Percentiles rank a stretch among this genome's conserved stretches.
Evolutionary conservation across 2,329 filamentous ascomycete species (phyloP).

Genomic region (Fusarium graminum): DNA sequence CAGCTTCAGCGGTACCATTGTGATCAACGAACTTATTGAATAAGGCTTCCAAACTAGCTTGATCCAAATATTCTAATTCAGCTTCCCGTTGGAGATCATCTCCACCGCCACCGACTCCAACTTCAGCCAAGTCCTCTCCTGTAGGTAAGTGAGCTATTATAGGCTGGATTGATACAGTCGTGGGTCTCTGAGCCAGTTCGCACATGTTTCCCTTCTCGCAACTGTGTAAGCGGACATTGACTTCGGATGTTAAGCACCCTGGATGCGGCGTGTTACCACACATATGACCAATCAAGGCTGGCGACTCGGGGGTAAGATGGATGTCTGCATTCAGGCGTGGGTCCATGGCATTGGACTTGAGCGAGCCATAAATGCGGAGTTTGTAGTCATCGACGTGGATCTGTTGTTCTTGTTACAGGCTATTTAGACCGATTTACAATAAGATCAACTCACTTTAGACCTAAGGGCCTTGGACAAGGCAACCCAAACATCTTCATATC

Average conservation of each 20-base stretch:
- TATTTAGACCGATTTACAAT: accelerated
- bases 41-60: slow-evolving; percentile 66
- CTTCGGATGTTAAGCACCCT: slow-evolving; percentile 78
- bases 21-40: slow-evolving; percentile 53
- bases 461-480: slow-evolving; percentile 78
- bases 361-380: slow-evolving; percentile 75
- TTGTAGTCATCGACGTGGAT: slow-evolving; percentile 90
- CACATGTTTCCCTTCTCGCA: slow-evolving; percentile 82
- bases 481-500: slow-evolving; percentile 92
- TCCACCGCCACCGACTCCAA: slow-evolving; percentile 82
- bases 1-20: accelerated
- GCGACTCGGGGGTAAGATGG: slow-evolving; percentile 69
- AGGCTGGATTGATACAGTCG: slow-evolving; percentile 81
- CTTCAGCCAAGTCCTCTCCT: slow-evolving; percentile 76
- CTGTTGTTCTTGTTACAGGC: slow-evolving; percentile 52
- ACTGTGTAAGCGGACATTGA: slow-evolving; percentile 79
- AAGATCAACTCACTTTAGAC: slow-evolving; percentile 63
- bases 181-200: slow-evolving; percentile 58
- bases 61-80: slow-evolving; percentile 72
- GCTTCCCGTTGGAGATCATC: slow-evolving; percentile 78
- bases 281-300: slow-evolving; percentile 78
- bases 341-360: slow-evolving; percentile 62
- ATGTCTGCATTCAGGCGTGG: slow-evolving; percentile 56
- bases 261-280: slow-evolving; percentile 77
- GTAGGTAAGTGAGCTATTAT: slow-evolving; percentile 75